phyloP scores from a whole-genome alignment of 2,329 filamentous ascomycete genomes.

The Verruconis gallopava region DNA sequence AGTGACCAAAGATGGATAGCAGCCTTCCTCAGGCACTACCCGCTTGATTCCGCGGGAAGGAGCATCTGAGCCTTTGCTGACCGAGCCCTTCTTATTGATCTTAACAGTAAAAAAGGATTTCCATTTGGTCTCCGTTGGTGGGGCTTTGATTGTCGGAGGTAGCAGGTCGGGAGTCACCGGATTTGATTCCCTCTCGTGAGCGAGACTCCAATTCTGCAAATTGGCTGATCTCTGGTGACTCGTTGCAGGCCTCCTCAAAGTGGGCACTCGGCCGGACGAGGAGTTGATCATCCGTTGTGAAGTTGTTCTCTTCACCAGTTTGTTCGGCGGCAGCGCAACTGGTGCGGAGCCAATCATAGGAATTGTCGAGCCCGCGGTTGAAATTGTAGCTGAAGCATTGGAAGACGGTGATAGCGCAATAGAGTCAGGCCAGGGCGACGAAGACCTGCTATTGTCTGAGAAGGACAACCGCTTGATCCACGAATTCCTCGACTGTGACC shows the following conservation, averaged over 20 bases:
- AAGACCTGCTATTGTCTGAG: slow-evolving; percentile 51
- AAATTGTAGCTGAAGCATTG: slow-evolving; percentile 39
- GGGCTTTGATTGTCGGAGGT: background rate
- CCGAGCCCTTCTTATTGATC: slow-evolving; percentile 16
- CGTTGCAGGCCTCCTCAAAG: slow-evolving; percentile 60
- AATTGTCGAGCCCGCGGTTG: slow-evolving; percentile 42
- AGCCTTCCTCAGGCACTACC: slow-evolving; percentile 30
- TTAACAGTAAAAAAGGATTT: slow-evolving; percentile 26
- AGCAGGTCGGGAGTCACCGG: background rate
- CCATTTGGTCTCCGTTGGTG: slow-evolving; percentile 19
- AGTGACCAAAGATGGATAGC: slow-evolving; percentile 36
- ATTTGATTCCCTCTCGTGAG: background rate
- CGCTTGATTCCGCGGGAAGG: slow-evolving; percentile 28
- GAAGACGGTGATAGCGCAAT: slow-evolving; percentile 51
- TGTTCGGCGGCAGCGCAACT: slow-evolving; percentile 48
- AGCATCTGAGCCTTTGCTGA: slow-evolving; percentile 29
- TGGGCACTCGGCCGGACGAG: slow-evolving; percentile 45
- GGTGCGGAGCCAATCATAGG: slow-evolving; percentile 42
- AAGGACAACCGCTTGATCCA: slow-evolving; percentile 60
- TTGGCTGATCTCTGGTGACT: slow-evolving; percentile 64
- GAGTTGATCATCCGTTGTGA: slow-evolving; percentile 38
- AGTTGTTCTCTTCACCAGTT: slow-evolving; percentile 61
- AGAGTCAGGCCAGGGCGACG: slow-evolving; percentile 52
- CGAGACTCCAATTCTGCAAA: background rate
- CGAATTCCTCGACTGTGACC: slow-evolving; percentile 36